Conservation (phyloP, 257 asterid species). For the Dorcoceras hygrometricum region DNA sequence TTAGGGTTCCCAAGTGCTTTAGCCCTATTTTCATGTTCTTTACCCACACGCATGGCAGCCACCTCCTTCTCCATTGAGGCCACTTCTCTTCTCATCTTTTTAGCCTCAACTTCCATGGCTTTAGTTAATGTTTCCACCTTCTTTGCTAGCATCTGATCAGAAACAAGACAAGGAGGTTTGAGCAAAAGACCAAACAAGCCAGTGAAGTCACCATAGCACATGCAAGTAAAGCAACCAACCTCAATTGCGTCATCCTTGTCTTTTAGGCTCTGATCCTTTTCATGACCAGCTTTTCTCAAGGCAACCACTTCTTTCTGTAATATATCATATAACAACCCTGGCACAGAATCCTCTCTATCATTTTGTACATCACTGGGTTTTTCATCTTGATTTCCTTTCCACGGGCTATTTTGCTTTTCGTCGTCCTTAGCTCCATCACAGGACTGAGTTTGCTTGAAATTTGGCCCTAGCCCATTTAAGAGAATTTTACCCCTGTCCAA, state of each 20-base stretch:
- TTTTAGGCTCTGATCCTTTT: conserved; percentile 95
- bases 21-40: conserved; percentile 76
- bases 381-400: conserved; percentile 70
- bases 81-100: conserved; percentile 97
- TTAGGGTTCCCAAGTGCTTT: conserved; percentile 63
- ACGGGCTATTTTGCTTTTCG: conserved; percentile 48
- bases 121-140: conserved; percentile 93
- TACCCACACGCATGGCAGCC: conserved; percentile 87
- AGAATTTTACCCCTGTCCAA: conserved; percentile 74
- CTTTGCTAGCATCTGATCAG: conserved; percentile 83
- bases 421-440: conserved; percentile 81
- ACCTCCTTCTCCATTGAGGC: conserved; percentile 99
- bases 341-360: conserved; percentile 73
- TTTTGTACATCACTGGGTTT: conserved; percentile 52
- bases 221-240: conserved; percentile 44
- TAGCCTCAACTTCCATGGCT: conserved; percentile 99
- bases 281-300: conserved; percentile 85
- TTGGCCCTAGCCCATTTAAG: conserved; percentile 82
- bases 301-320: conserved; percentile 88
- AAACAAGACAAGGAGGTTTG: conserved; percentile 22
- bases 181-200: conserved; percentile 13
- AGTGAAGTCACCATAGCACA: conserved; percentile 14
- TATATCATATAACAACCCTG: conserved; percentile 75
- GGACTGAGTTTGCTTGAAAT: conserved; percentile 84
- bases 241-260: conserved; percentile 98